Conservation (phyloP, 495 filamentous ascomycete species). For the Collariella sp. region DNA sequence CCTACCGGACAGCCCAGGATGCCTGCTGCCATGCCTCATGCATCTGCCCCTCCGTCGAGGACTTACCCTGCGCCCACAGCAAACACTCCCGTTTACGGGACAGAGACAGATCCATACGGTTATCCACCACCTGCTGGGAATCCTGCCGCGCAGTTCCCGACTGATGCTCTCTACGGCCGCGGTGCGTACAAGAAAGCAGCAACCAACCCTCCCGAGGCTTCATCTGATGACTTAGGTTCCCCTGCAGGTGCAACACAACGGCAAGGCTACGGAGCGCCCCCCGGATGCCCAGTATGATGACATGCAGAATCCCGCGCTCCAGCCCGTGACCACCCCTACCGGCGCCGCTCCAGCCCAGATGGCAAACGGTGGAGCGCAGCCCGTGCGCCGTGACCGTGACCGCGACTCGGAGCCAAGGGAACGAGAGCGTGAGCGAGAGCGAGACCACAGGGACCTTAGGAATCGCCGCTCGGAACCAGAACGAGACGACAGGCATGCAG, state of each 20-base stretch:
- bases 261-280: slow-evolving; percentile 29
- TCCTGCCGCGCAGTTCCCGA: slow-evolving; percentile 30
- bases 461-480: slow-evolving; percentile 20
- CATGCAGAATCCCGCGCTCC: slow-evolving; percentile 13
- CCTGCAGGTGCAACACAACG: slow-evolving; percentile 38
- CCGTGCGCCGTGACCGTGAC: slow-evolving; percentile 33
- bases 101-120: slow-evolving; percentile 26
- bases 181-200: slow-evolving; percentile 32
- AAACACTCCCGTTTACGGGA: slow-evolving; percentile 19
- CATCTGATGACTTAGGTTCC: slow-evolving; percentile 47
- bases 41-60: slow-evolving; percentile 21
- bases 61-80: slow-evolving; percentile 10
- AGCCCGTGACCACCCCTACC: slow-evolving; percentile 14
- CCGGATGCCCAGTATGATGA: slow-evolving; percentile 27
- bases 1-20: slow-evolving; percentile 17
- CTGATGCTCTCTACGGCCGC: slow-evolving; percentile 45
- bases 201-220: slow-evolving; percentile 22
- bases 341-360: slow-evolving; percentile 24
- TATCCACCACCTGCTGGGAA: slow-evolving; percentile 24
- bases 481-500: slow-evolving; percentile 24
- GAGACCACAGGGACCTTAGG: slow-evolving; percentile 16
- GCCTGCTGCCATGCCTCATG: slow-evolving; percentile 11
- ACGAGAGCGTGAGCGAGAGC: slow-evolving; percentile 18
- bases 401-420: slow-evolving; percentile 36
- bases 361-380: slow-evolving; percentile 25